Base-by-base conservation (phyloP, 164 flowering plant species). In the Kingdonia uniflora region DNA sequence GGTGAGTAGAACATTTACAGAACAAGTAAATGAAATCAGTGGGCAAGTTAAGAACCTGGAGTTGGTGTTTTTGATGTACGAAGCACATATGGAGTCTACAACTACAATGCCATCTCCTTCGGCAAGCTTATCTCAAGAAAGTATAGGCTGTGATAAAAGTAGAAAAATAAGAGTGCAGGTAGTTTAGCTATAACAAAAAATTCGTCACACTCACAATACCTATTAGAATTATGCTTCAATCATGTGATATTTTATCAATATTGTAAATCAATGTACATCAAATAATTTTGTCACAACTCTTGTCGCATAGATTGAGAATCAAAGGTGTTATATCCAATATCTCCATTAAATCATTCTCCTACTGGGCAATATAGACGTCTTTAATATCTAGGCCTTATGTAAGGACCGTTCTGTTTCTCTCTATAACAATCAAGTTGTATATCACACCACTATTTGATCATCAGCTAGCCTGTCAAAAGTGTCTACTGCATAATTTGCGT, bases 121-220 rank as follows among this genome's bases (percentile, higher is more conserved):
- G 98, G 96, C 62, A 92, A 76, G 83, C 98, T 88, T 58, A 85
- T 74, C 67, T 88, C 87, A 19, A 88, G 88, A 65, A 92, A 85
- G 65, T 92, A 92, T 14, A 92, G 65, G 61, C 91, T 83, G 84
- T 57, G 53, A 70, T 5, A 60, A 43, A 14, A 46, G 1, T 37
- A 47, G 17, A 40, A 26, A 13, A 23, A 19, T 13, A n/a, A 54
- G 42, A 29, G 35, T 29, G 8, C 8, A 29, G 8, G n/a, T 14
- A 47, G 14, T 0, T 11, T 2, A 20, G 13, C 17, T 1, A 47
- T 8, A 5, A 12, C 14, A n/a, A n/a, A 1, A 26, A 50, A 21
- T 14, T 16, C 1, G 2, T 22, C 21, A 44, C 2, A 45, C 21
- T 29, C 19, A 38, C 2, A 23, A 38, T 13, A 7, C 11, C 19